A percentile compares a stretch with the other conserved stretches of the same genome.
These are phyloP conservation scores for Benincasa hispida DNA, from an alignment of 306 rosid genomes.

Conservation along the genomic window DNA sequence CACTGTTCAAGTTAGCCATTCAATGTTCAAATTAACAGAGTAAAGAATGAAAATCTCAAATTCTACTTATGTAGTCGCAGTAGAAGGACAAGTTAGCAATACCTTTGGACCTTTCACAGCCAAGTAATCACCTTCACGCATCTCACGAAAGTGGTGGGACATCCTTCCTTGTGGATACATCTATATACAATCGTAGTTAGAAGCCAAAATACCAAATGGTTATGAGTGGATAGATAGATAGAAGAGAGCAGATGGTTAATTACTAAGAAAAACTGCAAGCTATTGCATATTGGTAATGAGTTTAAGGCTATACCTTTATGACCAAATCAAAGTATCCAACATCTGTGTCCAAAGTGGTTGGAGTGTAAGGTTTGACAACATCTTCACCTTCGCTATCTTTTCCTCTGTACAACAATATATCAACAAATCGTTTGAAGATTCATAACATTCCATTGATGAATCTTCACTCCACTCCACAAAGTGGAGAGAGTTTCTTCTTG, in stretches of 20 bases:
- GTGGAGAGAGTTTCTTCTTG: not conserved
- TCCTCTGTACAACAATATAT: conserved; percentile 28
- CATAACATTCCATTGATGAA: not conserved
- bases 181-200: conserved; percentile 12
- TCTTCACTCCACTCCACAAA: not conserved
- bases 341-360: conserved; percentile 66
- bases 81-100: not conserved
- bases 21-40: not conserved
- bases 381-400: conserved; percentile 44
- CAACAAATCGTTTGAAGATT: not conserved
- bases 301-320: conserved; percentile 34
- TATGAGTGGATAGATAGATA: not conserved
- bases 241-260: not conserved
- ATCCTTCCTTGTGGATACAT: conserved; percentile 75
- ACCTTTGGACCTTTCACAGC: conserved; percentile 73
- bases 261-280: not conserved
- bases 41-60: not conserved
- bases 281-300: not conserved
- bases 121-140: conserved; percentile 55
- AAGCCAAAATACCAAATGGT: not conserved
- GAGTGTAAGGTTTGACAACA: conserved; percentile 62
- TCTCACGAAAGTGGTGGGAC: conserved; percentile 67
- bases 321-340: conserved; percentile 64
- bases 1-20: not conserved
- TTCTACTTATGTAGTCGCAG: not conserved